A percentile compares a stretch with the other conserved stretches of the same genome.
phyloP scores from a whole-genome alignment of 1,284 basidiomycete species.

The Gymnopus androsaceus region DNA sequence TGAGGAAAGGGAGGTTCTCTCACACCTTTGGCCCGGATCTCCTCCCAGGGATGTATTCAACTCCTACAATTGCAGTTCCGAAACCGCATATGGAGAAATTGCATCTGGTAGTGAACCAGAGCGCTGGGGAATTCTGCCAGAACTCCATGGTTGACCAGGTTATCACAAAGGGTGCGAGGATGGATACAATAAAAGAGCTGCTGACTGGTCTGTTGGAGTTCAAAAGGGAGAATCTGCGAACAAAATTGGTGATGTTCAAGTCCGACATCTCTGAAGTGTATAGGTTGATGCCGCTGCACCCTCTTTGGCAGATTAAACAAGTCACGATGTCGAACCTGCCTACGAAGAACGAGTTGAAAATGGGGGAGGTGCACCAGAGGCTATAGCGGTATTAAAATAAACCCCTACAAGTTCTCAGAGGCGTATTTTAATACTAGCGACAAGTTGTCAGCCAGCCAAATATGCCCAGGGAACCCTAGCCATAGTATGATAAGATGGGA shows the following conservation, averaged over 20 bases:
- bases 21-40: slow-evolving; percentile 33
- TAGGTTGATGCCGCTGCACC: slow-evolving; percentile 28
- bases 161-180: neutral
- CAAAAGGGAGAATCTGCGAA: too few species aligned
- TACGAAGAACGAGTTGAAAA: too few species aligned
- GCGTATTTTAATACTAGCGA: too few species aligned
- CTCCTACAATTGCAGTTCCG: slow-evolving; percentile 38
- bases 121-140: slow-evolving; percentile 29
- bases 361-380: too few species aligned
- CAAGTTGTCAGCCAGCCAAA: too few species aligned
- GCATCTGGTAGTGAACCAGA: slow-evolving; percentile 40
- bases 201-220: slow-evolving; percentile 14
- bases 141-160: slow-evolving; percentile 39
- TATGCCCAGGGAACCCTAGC: too few species aligned
- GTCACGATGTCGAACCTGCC: too few species aligned
- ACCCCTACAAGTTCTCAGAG: too few species aligned
- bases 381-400: too few species aligned
- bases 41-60: slow-evolving; percentile 41
- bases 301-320: neutral
- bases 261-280: slow-evolving; percentile 37
- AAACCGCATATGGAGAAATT: slow-evolving; percentile 36
- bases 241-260: too few species aligned
- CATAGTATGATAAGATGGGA: too few species aligned
- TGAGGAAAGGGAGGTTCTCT: slow-evolving; percentile 32
- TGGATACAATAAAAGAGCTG: slow-evolving; percentile 14